A percentile compares a stretch with the other conserved stretches of the same genome.
Conservation (phyloP, 2,329 filamentous ascomycete species). For the Coniella vitis region DNA sequence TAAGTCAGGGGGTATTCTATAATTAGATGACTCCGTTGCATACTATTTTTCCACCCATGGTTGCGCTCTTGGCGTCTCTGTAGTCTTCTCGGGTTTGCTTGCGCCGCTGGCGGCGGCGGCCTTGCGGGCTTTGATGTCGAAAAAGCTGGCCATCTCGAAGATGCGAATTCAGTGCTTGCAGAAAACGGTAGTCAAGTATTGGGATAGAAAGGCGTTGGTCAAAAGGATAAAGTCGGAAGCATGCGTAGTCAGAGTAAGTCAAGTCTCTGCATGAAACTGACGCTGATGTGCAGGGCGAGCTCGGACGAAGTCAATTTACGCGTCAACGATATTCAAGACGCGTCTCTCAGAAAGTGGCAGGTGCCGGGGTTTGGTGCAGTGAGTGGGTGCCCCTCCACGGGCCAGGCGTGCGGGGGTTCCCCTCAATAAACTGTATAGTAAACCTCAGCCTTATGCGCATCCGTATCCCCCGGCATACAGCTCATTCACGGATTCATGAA, state of each 20-base stretch:
- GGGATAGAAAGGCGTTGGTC: too few species aligned
- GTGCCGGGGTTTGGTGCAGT: neutral
- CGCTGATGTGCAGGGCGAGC: neutral
- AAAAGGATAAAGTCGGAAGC: neutral
- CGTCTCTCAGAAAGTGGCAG: constrained; percentile 2
- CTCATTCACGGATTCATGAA: neutral
- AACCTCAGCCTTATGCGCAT: neutral
- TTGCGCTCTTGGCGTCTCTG: constrained; percentile 61
- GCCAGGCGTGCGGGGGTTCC: neutral
- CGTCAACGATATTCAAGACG: constrained; percentile 6
- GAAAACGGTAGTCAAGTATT: neutral
- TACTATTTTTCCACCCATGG: constrained; percentile 99
- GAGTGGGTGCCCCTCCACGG: neutral
- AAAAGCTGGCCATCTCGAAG: constrained; percentile 76
- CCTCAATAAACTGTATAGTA: too few species aligned
- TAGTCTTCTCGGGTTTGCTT: constrained; percentile 58
- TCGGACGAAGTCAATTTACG: constrained; percentile 21
- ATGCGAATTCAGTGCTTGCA: neutral
- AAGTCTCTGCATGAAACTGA: neutral
- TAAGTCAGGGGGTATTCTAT: neutral
- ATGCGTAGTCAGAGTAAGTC: neutral
- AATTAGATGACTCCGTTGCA: constrained; percentile 18
- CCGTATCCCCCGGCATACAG: neutral
- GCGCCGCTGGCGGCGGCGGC: constrained; percentile 60
- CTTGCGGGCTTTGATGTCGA: constrained; percentile 88